Percentiles rank a stretch among this genome's conserved stretches.
Evolutionary conservation across 441 rosid species (phyloP).

Genomic region (Monsonia emarginata): DNA sequence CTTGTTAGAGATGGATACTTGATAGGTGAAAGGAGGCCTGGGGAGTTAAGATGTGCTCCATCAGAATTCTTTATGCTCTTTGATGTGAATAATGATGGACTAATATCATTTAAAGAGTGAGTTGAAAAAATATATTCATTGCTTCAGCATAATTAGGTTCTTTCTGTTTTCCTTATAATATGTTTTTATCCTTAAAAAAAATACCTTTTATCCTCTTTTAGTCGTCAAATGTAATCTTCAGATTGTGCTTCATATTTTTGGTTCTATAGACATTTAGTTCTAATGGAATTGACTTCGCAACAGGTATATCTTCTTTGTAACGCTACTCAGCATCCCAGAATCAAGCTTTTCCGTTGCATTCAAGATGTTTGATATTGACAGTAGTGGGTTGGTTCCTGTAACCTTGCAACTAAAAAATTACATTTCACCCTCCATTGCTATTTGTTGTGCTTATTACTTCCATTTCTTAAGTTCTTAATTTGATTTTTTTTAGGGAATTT

Average conservation of each 20-base stretch:
- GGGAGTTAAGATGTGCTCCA: slow-evolving; percentile 60
- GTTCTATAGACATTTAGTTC: not conserved
- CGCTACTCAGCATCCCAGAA: slow-evolving; percentile 80
- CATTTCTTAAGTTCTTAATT: not conserved
- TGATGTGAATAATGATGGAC: slow-evolving; percentile 70
- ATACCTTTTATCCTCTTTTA: not conserved
- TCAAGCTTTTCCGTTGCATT: slow-evolving; percentile 70
- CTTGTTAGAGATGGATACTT: slow-evolving; percentile 77
- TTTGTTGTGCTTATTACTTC: not conserved
- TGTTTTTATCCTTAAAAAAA: not conserved
- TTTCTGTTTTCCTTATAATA: not conserved
- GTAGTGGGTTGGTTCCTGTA: slow-evolving; percentile 48
- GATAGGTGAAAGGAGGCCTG: slow-evolving; percentile 78
- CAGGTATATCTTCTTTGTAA: slow-evolving; percentile 88
- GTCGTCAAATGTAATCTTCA: not conserved
- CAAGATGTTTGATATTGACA: slow-evolving; percentile 79
- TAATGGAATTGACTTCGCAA: not conserved
- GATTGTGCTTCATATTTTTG: not conserved
- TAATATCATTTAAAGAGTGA: slow-evolving; percentile 85
- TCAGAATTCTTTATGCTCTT: slow-evolving; percentile 82
- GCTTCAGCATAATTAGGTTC: not conserved
- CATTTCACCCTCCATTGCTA: not conserved
- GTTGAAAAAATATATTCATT: slow-evolving; percentile 18
- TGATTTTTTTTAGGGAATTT: no score
- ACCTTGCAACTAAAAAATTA: not conserved